Evolutionary conservation across 1,139 yeast genomes (phyloP).

Genomic region (Wickerhamomyces sp.): DNA sequence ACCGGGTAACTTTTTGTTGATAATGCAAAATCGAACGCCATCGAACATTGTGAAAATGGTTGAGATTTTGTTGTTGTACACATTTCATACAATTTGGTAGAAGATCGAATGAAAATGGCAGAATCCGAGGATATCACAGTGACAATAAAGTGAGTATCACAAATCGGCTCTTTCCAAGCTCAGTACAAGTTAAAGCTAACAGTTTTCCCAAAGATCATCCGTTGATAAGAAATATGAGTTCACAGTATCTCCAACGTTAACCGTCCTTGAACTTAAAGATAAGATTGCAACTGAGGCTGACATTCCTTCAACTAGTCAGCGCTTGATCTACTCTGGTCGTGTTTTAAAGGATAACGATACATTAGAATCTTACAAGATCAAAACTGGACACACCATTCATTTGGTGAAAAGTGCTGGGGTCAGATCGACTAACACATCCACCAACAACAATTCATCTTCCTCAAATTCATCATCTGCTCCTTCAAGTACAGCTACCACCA

Average conservation of each 20-base stretch:
- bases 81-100: too few relatives aligned
- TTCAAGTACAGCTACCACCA: neutral
- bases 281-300: slow-evolving; percentile 55
- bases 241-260: slow-evolving; percentile 45
- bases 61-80: too few relatives aligned
- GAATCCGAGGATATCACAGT: slow-evolving; percentile 17
- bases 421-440: slow-evolving; percentile 24
- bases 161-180: neutral
- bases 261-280: slow-evolving; percentile 67
- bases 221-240: slow-evolving; percentile 80
- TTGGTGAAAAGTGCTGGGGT: slow-evolving; percentile 68
- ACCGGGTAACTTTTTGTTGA: neutral
- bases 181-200: neutral
- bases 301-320: slow-evolving; percentile 70
- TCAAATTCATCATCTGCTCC: slow-evolving; percentile 12
- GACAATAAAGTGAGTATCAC: slow-evolving; percentile 18
- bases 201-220: slow-evolving; percentile 29
- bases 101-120: too few relatives aligned
- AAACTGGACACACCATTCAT: slow-evolving; percentile 84
- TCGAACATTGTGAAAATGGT: neutral
- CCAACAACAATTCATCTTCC: slow-evolving; percentile 19
- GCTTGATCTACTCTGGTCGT: slow-evolving; percentile 90
- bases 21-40: neutral
- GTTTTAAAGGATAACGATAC: slow-evolving; percentile 83
- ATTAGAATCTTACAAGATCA: slow-evolving; percentile 71